phyloP scores from a whole-genome alignment of 352 stramenopile species.

The Phytopythium montanum region DNA sequence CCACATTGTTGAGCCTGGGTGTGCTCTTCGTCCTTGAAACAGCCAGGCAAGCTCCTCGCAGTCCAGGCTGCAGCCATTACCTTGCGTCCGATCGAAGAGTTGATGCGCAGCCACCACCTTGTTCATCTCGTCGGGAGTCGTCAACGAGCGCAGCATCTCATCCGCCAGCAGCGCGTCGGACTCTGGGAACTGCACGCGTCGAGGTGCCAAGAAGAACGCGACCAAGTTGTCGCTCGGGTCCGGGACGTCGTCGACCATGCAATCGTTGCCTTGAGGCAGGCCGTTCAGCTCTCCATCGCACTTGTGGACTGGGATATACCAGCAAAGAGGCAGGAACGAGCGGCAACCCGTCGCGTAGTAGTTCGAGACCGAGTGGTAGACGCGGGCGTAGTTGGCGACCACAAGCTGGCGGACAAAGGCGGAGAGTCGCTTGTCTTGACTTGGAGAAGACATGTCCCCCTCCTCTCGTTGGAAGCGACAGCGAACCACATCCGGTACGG shows the following conservation, averaged over 20 bases:
- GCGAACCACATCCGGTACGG: slow-evolving; percentile 26
- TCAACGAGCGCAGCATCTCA: slow-evolving; percentile 40
- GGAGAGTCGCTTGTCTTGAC: slow-evolving; percentile 8
- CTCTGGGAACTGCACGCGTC: slow-evolving; percentile 59
- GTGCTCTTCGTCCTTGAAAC: neutral
- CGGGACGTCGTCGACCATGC: slow-evolving; percentile 14
- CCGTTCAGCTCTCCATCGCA: slow-evolving; percentile 4
- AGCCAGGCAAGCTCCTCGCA: slow-evolving; percentile 8
- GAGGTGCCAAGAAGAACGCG: slow-evolving; percentile 55
- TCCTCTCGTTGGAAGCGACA: slow-evolving; percentile 13
- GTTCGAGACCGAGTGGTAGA: slow-evolving; percentile 34
- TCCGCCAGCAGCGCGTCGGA: slow-evolving; percentile 40
- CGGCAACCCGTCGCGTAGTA: slow-evolving; percentile 47
- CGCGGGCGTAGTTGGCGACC: slow-evolving; percentile 28
- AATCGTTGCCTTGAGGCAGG: slow-evolving; percentile 9
- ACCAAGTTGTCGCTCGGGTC: slow-evolving; percentile 46
- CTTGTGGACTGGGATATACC: slow-evolving; percentile 18
- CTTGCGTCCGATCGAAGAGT: slow-evolving; percentile 22
- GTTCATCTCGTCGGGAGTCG: slow-evolving; percentile 16
- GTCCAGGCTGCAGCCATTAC: slow-evolving; percentile 4
- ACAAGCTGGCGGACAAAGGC: slow-evolving; percentile 31
- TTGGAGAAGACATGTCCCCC: slow-evolving; percentile 1
- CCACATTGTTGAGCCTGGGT: neutral
- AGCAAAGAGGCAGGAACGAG: slow-evolving; percentile 47
- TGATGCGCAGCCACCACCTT: slow-evolving; percentile 23